phyloP scores from a whole-genome alignment of 177 flowering plant genomes.

The Telopea speciosissima region DNA sequence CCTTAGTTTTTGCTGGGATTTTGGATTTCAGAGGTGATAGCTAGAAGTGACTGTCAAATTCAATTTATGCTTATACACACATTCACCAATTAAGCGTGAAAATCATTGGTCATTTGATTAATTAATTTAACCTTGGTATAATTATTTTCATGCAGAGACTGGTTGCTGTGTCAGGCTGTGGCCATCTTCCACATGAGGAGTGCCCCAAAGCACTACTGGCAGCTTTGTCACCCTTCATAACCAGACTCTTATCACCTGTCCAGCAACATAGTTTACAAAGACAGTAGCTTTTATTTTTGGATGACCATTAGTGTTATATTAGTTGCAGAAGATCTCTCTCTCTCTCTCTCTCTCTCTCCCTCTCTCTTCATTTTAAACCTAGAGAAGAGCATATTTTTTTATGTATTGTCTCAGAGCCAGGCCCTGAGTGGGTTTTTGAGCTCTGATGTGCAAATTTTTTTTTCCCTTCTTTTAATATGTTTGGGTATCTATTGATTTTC shows the following conservation, averaged over 20 bases:
- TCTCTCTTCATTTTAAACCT: constrained; percentile 10
- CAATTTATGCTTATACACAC: too few relatives aligned
- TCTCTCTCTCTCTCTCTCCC: constrained; percentile 2
- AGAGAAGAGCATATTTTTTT: constrained; percentile 22
- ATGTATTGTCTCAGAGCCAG: constrained; percentile 35
- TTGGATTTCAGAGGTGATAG: too few relatives aligned
- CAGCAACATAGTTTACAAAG: constrained; percentile 26
- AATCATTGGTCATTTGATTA: not conserved
- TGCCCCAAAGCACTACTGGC: constrained; percentile 92
- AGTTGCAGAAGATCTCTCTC: constrained; percentile 1
- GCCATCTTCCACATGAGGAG: constrained; percentile 99
- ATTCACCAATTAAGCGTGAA: too few relatives aligned
- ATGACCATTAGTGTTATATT: constrained; percentile 9
- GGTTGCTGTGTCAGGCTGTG: constrained; percentile 91
- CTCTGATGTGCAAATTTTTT: constrained; percentile 23
- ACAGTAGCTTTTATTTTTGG: constrained; percentile 22
- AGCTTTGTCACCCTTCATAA: constrained; percentile 73
- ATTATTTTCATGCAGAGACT: constrained; percentile 54
- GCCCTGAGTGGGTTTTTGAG: constrained; percentile 32
- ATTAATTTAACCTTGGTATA: not conserved
- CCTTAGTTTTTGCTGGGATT: too few relatives aligned
- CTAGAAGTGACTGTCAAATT: too few relatives aligned
- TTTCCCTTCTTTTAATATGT: not conserved
- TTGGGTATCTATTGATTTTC: constrained; percentile 13
- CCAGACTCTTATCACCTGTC: constrained; percentile 40